phyloP scores from a whole-genome alignment of 345 rosid species.

The Salix caprea region DNA sequence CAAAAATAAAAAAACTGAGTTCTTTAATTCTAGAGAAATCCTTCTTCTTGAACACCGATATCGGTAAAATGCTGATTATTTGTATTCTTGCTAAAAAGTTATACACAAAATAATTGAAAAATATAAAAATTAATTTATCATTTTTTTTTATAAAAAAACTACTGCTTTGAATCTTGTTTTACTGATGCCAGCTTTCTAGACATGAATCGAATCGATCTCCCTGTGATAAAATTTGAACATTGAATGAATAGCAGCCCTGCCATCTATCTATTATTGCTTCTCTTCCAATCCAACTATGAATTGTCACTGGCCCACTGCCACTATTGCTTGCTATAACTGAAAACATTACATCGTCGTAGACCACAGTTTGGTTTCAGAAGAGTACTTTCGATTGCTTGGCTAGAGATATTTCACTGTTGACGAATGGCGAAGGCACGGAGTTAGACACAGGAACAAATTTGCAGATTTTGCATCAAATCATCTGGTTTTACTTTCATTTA shows the following conservation, averaged over 20 bases:
- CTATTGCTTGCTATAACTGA: too few relatives aligned
- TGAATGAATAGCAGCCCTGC: background rate
- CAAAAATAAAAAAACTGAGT: too few relatives aligned
- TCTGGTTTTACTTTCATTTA: background rate
- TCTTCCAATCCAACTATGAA: background rate
- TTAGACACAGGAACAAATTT: background rate
- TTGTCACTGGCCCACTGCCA: background rate
- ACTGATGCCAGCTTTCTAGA: background rate
- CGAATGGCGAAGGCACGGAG: background rate
- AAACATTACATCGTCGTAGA: too few relatives aligned
- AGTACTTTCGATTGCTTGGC: background rate
- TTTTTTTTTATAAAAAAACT: too few relatives aligned
- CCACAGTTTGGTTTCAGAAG: background rate
- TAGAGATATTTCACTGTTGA: background rate
- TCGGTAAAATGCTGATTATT: too few relatives aligned
- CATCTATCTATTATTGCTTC: background rate
- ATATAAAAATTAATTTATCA: too few relatives aligned
- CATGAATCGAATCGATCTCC: background rate
- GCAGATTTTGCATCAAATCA: background rate
- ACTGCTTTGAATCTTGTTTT: background rate
- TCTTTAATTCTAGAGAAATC: too few relatives aligned
- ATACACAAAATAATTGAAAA: too few relatives aligned
- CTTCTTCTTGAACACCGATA: too few relatives aligned
- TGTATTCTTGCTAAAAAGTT: too few relatives aligned
- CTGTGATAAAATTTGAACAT: background rate